Conservation (phyloP, 2,329 filamentous ascomycete genomes). For the Colletotrichum cordylinicola region DNA sequence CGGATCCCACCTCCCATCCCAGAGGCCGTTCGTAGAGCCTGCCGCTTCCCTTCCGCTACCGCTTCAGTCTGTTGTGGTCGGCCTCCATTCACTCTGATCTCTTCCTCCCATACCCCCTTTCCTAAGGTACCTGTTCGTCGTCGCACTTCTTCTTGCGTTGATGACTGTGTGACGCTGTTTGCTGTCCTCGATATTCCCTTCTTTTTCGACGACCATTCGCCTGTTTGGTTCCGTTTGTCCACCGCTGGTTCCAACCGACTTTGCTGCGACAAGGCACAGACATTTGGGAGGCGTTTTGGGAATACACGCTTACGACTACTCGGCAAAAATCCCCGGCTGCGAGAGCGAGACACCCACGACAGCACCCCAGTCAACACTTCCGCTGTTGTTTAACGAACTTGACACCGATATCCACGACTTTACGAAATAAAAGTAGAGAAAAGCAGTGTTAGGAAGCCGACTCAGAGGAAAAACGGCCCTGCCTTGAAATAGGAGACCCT, state of each 20-base stretch:
- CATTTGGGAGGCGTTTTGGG: neutral
- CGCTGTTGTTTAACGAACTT: neutral
- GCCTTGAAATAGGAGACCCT: neutral
- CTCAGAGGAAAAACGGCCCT: neutral
- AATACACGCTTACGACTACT: neutral
- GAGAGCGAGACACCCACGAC: neutral
- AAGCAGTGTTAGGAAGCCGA: neutral
- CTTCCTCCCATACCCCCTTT: neutral
- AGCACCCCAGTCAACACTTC: neutral
- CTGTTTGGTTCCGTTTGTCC: neutral
- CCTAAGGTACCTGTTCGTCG: neutral
- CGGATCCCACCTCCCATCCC: neutral
- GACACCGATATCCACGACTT: neutral
- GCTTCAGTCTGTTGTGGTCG: neutral
- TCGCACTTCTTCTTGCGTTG: neutral
- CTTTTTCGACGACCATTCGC: neutral
- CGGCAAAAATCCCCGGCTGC: neutral
- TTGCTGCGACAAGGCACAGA: neutral
- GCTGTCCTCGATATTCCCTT: neutral
- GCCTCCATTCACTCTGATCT: neutral
- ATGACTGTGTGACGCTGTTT: neutral
- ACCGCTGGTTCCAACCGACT: neutral
- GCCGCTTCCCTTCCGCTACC: neutral
- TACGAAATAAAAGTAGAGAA: neutral
- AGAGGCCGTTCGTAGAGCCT: neutral